Evolutionary conservation across 805 yeast species (phyloP).

Genomic region (Lipomyces sp.): DNA sequence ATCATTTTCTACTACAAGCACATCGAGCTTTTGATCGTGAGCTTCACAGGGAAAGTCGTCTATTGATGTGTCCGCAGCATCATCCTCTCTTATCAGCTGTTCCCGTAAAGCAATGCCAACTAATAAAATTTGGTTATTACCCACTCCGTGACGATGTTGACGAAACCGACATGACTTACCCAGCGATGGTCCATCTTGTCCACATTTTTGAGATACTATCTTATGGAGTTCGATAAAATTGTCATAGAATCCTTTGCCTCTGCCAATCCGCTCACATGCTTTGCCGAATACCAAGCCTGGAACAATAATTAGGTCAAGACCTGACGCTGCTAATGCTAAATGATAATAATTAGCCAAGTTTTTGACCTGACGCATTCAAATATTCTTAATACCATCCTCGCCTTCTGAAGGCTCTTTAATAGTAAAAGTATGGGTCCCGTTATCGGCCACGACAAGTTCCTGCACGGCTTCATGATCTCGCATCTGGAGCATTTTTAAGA

Average conservation of each 20-base stretch:
- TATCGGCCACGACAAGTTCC: slow-evolving; percentile 8
- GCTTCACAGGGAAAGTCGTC: slow-evolving; percentile 57
- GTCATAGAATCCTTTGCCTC: slow-evolving; percentile 94
- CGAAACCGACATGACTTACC: slow-evolving; percentile 7
- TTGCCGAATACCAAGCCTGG: slow-evolving; percentile 85
- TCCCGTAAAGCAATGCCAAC: slow-evolving; percentile 69
- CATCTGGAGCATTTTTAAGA: slow-evolving; percentile 24
- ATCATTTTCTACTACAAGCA: slow-evolving; percentile 53
- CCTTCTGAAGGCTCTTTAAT: slow-evolving; percentile 27
- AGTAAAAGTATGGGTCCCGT: slow-evolving; percentile 14
- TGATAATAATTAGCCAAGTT: background rate
- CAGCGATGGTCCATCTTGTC: slow-evolving; percentile 9
- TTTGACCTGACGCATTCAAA: background rate
- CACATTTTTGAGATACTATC: slow-evolving; percentile 40
- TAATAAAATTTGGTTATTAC: background rate
- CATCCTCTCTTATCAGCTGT: slow-evolving; percentile 55
- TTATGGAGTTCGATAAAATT: slow-evolving; percentile 62
- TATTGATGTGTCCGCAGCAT: background rate
- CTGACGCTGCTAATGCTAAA: slow-evolving; percentile 43
- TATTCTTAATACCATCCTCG: slow-evolving; percentile 22
- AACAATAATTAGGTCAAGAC: slow-evolving; percentile 72
- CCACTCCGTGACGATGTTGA: background rate
- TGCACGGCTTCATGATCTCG: slow-evolving; percentile 2
- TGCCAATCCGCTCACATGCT: slow-evolving; percentile 69
- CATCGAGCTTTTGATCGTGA: slow-evolving; percentile 68